A percentile compares a stretch with the other conserved stretches of the same genome.
phyloP scores from a whole-genome alignment of 169 alveolate species.

The Neospora caninum region DNA sequence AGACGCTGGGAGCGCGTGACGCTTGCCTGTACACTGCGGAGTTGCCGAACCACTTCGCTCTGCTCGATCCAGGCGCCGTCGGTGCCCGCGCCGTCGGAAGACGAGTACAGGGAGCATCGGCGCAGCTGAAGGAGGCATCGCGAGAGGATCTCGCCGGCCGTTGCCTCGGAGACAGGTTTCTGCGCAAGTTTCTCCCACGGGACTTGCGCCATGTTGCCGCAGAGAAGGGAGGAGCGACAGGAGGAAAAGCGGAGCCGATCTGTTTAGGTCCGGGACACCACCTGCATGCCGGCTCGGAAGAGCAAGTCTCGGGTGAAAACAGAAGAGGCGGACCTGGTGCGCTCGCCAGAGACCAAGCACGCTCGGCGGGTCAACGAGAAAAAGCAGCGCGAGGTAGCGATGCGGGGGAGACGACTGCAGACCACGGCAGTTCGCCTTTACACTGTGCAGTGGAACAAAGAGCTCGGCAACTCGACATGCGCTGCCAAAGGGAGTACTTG shows the following conservation, averaged over 20 bases:
- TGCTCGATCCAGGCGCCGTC: conserved; percentile 1
- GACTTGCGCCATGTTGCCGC: conserved; percentile 1
- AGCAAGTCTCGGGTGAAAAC: too few relatives aligned
- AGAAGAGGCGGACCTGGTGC: too few relatives aligned
- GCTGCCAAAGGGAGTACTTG: too few relatives aligned
- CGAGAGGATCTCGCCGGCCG: neutral
- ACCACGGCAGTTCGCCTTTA: too few relatives aligned
- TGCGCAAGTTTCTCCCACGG: conserved; percentile 24
- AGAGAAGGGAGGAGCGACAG: neutral
- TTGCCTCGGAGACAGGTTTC: conserved; percentile 17
- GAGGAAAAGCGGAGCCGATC: neutral
- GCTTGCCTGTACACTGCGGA: neutral
- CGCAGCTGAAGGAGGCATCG: neutral
- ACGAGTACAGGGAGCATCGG: neutral
- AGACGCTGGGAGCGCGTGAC: neutral
- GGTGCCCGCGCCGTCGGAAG: neutral
- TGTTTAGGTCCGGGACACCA: too few relatives aligned
- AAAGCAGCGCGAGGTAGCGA: too few relatives aligned
- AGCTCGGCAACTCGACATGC: too few relatives aligned
- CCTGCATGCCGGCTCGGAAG: neutral
- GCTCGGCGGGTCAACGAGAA: too few relatives aligned
- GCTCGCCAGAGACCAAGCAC: too few relatives aligned
- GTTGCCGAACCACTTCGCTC: conserved; percentile 23
- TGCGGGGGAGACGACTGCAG: too few relatives aligned
- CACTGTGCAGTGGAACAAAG: too few relatives aligned